These are phyloP conservation scores for Pseudogymnoascus sp. DNA, from an alignment of 2,329 filamentous ascomycete species.

Conservation along the genomic window DNA sequence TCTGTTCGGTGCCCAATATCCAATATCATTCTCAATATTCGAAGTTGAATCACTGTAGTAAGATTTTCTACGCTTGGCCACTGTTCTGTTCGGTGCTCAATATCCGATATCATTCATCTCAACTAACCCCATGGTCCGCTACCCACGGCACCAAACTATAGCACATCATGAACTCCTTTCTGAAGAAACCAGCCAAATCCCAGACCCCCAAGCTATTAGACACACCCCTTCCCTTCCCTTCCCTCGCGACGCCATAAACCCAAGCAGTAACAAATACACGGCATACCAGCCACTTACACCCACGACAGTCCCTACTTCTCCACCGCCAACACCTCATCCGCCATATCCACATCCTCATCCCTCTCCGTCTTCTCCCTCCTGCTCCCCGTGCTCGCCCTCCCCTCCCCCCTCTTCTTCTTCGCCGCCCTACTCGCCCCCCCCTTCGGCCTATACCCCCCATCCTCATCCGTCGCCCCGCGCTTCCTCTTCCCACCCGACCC, in stretches of 20 bases:
- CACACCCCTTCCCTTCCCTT: background rate
- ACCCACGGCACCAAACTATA: background rate
- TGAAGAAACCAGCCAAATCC: background rate
- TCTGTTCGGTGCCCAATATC: background rate
- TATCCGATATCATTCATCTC: background rate
- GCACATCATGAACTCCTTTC: background rate
- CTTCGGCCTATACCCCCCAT: conserved; percentile 52
- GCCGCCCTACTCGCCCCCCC: conserved; percentile 23
- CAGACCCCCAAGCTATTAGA: background rate
- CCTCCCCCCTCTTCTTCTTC: conserved; percentile 5
- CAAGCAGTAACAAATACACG: conserved; percentile 3
- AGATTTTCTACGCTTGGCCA: no score
- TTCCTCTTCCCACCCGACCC: conserved; percentile 43
- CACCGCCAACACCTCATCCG: background rate
- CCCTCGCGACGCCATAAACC: background rate
- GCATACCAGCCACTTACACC: background rate
- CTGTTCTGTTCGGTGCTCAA: background rate
- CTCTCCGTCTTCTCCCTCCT: background rate
- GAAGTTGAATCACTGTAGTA: no score
- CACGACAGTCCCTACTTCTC: background rate
- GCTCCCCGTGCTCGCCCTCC: background rate
- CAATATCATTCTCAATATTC: background rate
- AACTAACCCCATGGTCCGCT: background rate
- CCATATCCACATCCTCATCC: conserved; percentile 1
- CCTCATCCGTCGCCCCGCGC: conserved; percentile 43